Conservation (phyloP, 495 filamentous ascomycete genomes). For the Tirmania nivea region DNA sequence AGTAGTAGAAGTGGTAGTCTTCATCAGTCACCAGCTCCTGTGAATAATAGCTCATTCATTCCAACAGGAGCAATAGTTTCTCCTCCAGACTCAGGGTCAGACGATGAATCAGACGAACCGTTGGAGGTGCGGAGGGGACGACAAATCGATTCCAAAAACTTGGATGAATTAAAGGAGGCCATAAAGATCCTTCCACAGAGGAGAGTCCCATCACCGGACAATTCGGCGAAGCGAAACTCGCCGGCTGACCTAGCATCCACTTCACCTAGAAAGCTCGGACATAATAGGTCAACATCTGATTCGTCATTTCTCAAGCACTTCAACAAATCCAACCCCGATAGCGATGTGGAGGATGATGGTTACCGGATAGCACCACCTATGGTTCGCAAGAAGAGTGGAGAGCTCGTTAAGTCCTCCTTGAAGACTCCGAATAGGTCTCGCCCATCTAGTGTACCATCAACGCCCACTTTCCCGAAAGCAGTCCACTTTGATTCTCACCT, state of each 20-base stretch:
- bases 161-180: conserved; percentile 63
- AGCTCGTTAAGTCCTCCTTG: conserved; percentile 81
- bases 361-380: conserved; percentile 48
- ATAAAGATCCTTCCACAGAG: conserved; percentile 55
- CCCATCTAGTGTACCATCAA: conserved; percentile 92
- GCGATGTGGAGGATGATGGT: conserved; percentile 37
- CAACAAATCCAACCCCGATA: conserved; percentile 21
- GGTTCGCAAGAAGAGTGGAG: conserved; percentile 95
- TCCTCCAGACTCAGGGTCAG: conserved; percentile 69
- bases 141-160: conserved; percentile 30
- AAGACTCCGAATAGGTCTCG: conserved; percentile 54
- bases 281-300: conserved; percentile 72
- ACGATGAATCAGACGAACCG: conserved; percentile 49
- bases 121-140: conserved; percentile 28
- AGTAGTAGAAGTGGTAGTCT: conserved; percentile 29
- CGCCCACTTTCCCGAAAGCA: conserved; percentile 79
- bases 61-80: conserved; percentile 65
- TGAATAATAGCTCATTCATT: conserved; percentile 42
- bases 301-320: conserved; percentile 31
- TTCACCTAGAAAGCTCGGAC: conserved; percentile 28
- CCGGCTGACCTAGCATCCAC: conserved; percentile 4
- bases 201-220: conserved; percentile 33
- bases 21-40: conserved; percentile 57
- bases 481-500: conserved; percentile 91
- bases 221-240: conserved; percentile 10